Evolutionary conservation across 176 grass and related monocot species (phyloP).

Genomic region (Tillandsia fasciculata): DNA sequence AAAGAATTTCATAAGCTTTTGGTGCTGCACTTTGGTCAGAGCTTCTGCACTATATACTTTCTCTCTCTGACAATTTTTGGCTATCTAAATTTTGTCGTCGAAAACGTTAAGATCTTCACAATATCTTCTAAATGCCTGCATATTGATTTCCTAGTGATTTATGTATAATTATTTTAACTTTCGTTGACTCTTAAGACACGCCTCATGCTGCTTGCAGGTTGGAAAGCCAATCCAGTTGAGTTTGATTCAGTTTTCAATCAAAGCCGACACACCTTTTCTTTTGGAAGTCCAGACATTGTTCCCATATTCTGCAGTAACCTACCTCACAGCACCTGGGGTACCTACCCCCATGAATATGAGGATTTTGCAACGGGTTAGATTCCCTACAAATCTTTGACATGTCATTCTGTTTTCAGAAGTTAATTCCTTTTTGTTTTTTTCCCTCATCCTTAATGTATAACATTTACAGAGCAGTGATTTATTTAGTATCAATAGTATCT

Average conservation of each 20-base stretch:
- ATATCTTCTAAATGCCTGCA: background rate
- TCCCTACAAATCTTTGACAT: background rate
- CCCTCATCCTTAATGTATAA: too few relatives aligned
- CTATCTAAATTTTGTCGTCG: background rate
- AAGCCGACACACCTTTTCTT: slow-evolving; percentile 66
- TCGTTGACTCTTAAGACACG: background rate
- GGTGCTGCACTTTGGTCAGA: too few relatives aligned
- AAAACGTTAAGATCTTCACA: background rate
- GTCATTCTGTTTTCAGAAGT: too few relatives aligned
- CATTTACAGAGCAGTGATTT: too few relatives aligned
- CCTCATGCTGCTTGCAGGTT: slow-evolving; percentile 37
- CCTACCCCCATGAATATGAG: slow-evolving; percentile 77
- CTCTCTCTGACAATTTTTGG: background rate
- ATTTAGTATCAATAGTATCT: too few relatives aligned
- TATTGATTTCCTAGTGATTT: background rate
- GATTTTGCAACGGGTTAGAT: slow-evolving; percentile 81
- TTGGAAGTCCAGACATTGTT: slow-evolving; percentile 87
- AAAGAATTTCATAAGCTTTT: too few relatives aligned
- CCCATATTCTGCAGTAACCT: slow-evolving; percentile 83
- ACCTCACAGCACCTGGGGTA: slow-evolving; percentile 69
- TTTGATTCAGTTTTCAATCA: slow-evolving; percentile 98
- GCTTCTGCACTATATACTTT: background rate
- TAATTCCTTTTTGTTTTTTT: too few relatives aligned
- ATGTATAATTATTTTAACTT: background rate
- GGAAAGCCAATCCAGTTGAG: slow-evolving; percentile 95